A percentile compares a stretch with the other conserved stretches of the same genome.
Evolutionary conservation across 1,284 basidiomycete species (phyloP).

Genomic region (Cutaneotrichosporon mucoides): DNA sequence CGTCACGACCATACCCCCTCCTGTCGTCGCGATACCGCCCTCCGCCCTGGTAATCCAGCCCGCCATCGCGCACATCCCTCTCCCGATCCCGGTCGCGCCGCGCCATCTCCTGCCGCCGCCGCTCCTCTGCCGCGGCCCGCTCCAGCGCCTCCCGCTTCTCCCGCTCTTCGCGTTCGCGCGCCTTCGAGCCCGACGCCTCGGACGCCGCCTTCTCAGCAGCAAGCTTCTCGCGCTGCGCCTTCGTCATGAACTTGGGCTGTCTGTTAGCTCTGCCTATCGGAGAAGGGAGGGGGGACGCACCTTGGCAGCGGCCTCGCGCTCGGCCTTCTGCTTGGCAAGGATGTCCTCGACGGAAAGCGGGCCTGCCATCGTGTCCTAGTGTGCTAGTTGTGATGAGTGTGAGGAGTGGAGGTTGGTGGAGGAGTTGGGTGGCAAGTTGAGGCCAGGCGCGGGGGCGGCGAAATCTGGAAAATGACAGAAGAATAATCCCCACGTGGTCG

Average conservation of each 20-base stretch:
- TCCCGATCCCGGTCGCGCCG: slow-evolving; percentile 10
- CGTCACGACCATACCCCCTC: slow-evolving; percentile 6
- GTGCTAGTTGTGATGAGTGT: not conserved
- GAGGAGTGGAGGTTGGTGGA: not conserved
- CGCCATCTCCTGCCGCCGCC: slow-evolving; percentile 49
- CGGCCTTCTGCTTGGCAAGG: slow-evolving; percentile 76
- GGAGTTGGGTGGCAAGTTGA: slow-evolving; percentile 2
- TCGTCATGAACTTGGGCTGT: slow-evolving; percentile 83
- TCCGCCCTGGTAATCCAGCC: slow-evolving; percentile 19
- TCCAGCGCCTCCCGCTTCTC: slow-evolving; percentile 67
- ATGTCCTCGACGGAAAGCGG: slow-evolving; percentile 63
- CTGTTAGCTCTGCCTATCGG: not conserved
- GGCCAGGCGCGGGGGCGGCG: not conserved
- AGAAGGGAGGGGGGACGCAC: slow-evolving; percentile 47
- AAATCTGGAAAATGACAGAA: too few relatives aligned
- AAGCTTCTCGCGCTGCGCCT: slow-evolving; percentile 78
- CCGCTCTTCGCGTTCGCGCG: slow-evolving; percentile 54
- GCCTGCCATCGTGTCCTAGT: slow-evolving; percentile 6
- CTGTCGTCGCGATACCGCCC: slow-evolving; percentile 18
- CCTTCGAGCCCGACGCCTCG: slow-evolving; percentile 63
- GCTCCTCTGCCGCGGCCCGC: slow-evolving; percentile 65
- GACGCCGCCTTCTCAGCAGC: slow-evolving; percentile 79
- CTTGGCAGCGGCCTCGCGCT: slow-evolving; percentile 83
- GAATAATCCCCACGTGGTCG: too few relatives aligned
- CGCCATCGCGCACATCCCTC: slow-evolving; percentile 13